Evolutionary conservation across 176 grass and related monocot species (phyloP).

Genomic region (Oryza glumipatula): DNA sequence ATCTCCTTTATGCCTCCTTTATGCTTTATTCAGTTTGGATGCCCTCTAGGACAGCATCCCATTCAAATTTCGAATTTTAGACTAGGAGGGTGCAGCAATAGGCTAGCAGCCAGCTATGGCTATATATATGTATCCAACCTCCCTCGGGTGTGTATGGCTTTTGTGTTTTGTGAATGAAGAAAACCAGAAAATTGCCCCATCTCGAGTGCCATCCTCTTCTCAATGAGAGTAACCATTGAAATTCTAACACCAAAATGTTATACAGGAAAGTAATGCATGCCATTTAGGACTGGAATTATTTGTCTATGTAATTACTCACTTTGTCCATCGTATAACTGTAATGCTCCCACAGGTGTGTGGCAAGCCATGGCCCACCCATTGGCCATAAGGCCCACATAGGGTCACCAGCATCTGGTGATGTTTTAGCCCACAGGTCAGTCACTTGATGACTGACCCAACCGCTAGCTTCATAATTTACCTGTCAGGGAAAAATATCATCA

Average conservation of each 20-base stretch:
- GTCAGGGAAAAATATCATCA: slow-evolving; percentile 29
- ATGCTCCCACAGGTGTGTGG: slow-evolving; percentile 94
- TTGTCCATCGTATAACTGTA: slow-evolving; percentile 88
- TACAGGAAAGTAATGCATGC: slow-evolving; percentile 22
- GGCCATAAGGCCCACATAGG: slow-evolving; percentile 88
- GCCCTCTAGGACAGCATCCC: too few relatives aligned
- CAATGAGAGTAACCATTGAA: too few relatives aligned
- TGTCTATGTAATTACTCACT: slow-evolving; percentile 8
- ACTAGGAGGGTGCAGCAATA: too few relatives aligned
- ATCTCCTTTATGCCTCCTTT: too few relatives aligned
- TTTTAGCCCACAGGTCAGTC: slow-evolving; percentile 93
- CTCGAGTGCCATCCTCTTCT: too few relatives aligned
- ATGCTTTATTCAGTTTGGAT: too few relatives aligned
- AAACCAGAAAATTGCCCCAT: too few relatives aligned
- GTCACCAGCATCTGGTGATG: slow-evolving; percentile 76
- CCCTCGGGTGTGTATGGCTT: too few relatives aligned
- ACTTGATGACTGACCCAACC: slow-evolving; percentile 97
- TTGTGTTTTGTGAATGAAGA: too few relatives aligned
- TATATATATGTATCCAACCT: too few relatives aligned
- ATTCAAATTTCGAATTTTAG: too few relatives aligned
- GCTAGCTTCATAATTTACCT: slow-evolving; percentile 82
- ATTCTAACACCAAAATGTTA: slow-evolving; percentile 29
- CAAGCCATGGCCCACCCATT: slow-evolving; percentile 95
- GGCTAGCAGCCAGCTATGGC: too few relatives aligned
- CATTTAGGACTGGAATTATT: not conserved